Evolutionary conservation across 495 filamentous ascomycete species (phyloP).

Genomic region (Aspergillus affinis): DNA sequence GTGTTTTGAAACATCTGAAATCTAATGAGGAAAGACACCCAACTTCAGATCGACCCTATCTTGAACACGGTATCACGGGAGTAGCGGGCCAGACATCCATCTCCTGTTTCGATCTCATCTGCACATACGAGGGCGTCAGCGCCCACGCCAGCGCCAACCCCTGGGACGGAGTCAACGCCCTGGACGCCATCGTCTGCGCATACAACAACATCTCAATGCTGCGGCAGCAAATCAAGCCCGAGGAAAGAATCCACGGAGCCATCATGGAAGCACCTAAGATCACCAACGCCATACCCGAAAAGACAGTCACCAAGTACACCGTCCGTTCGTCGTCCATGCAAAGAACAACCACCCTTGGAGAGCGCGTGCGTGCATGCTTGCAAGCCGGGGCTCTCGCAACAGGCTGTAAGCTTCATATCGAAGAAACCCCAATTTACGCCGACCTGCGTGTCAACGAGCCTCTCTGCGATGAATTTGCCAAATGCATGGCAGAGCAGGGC

Average conservation of each 20-base stretch:
- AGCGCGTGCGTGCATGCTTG: conserved; percentile 45
- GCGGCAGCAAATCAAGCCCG: conserved; percentile 17
- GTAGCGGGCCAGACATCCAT: not conserved
- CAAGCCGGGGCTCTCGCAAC: conserved; percentile 41
- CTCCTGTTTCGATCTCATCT: conserved; percentile 2
- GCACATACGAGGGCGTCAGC: conserved; percentile 12
- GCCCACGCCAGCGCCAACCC: conserved; percentile 15
- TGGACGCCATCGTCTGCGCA: conserved; percentile 15
- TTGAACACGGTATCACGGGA: not conserved
- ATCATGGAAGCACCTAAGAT: conserved; percentile 24
- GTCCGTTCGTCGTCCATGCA: conserved; percentile 24
- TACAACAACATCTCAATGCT: conserved; percentile 14
- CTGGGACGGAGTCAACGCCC: conserved; percentile 17
- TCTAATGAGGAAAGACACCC: not conserved
- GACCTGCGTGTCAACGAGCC: not conserved
- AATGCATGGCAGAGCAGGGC: not conserved
- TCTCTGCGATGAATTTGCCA: not conserved
- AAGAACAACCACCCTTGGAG: conserved; percentile 34
- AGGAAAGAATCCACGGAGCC: conserved; percentile 14
- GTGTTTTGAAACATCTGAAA: not conserved
- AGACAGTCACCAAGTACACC: conserved; percentile 40
- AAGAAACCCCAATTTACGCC: not conserved
- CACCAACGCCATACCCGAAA: conserved; percentile 56
- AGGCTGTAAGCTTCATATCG: not conserved
- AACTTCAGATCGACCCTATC: not conserved